Conservation (phyloP, 306 rosid genomes). For the Acacia confusa region DNA sequence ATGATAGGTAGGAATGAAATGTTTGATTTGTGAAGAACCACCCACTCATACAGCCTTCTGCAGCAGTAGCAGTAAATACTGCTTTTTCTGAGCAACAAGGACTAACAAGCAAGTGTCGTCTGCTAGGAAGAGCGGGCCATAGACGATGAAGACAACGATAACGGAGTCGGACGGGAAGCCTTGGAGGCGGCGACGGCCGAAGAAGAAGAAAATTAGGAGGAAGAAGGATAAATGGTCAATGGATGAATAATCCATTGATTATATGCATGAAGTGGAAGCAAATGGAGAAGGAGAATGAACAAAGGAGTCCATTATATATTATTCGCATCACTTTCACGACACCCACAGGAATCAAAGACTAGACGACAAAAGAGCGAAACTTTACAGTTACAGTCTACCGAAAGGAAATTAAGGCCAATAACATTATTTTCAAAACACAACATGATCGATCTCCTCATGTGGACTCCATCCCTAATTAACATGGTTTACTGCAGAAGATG, state of each 20-base stretch:
- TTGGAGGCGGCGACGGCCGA: background rate
- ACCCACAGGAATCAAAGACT: background rate
- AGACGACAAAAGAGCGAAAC: background rate
- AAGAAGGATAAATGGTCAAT: too few relatives aligned
- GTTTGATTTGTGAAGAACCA: too few relatives aligned
- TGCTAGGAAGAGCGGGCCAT: background rate
- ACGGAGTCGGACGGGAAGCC: background rate
- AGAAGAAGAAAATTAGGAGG: too few relatives aligned
- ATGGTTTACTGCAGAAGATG: too few relatives aligned
- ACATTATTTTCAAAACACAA: too few relatives aligned
- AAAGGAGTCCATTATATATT: background rate
- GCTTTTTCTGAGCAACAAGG: background rate
- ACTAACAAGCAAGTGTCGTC: background rate
- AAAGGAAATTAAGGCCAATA: too few relatives aligned
- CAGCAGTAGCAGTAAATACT: background rate
- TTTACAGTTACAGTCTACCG: background rate
- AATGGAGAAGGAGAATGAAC: background rate
- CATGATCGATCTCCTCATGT: too few relatives aligned
- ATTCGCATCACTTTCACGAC: background rate
- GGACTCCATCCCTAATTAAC: too few relatives aligned
- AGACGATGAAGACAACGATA: background rate
- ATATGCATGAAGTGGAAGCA: background rate
- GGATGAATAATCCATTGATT: too few relatives aligned
- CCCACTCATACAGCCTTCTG: background rate
- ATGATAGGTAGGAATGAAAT: too few relatives aligned